Evolutionary conservation across 805 yeast species (phyloP).

Genomic region (Tetrapisispora taiwanensis): DNA sequence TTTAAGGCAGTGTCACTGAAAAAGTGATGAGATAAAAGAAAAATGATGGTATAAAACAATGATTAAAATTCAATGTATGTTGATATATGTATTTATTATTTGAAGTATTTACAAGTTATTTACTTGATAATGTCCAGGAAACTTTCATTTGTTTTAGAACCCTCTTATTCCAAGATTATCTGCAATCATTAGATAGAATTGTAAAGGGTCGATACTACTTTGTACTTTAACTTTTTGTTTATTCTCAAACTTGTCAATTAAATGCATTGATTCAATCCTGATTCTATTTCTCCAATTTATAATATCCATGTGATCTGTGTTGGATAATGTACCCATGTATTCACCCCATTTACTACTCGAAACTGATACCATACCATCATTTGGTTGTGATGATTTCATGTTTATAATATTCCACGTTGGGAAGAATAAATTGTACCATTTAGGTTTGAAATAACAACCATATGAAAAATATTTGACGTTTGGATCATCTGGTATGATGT

Average conservation of each 20-base stretch:
- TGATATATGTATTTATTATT: no score
- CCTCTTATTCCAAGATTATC: slow-evolving; percentile 52
- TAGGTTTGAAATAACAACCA: slow-evolving; percentile 65
- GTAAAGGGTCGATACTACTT: slow-evolving; percentile 51
- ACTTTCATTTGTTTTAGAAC: no score
- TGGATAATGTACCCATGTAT: slow-evolving; percentile 65
- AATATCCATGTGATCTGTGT: slow-evolving; percentile 77
- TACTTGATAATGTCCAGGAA: no score
- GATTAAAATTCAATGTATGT: no score
- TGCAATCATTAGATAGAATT: slow-evolving; percentile 57
- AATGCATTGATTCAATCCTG: slow-evolving; percentile 24
- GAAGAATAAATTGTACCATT: slow-evolving; percentile 49
- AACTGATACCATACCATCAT: slow-evolving; percentile 82
- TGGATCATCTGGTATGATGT: slow-evolving; percentile 42
- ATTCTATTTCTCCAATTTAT: slow-evolving; percentile 68
- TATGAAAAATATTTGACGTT: slow-evolving; percentile 67
- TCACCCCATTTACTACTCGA: slow-evolving; percentile 75
- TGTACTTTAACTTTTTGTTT: slow-evolving; percentile 21
- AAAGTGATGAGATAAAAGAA: no score
- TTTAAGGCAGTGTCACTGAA: no score
- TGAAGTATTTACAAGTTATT: no score
- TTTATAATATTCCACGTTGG: slow-evolving; percentile 57
- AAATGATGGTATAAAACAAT: no score
- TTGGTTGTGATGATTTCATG: slow-evolving; percentile 38
- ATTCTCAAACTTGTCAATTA: background rate